A percentile compares a stretch with the other conserved stretches of the same genome.
Evolutionary conservation across 2,329 filamentous ascomycete genomes (phyloP).

Genomic region (Clonostachys solani): DNA sequence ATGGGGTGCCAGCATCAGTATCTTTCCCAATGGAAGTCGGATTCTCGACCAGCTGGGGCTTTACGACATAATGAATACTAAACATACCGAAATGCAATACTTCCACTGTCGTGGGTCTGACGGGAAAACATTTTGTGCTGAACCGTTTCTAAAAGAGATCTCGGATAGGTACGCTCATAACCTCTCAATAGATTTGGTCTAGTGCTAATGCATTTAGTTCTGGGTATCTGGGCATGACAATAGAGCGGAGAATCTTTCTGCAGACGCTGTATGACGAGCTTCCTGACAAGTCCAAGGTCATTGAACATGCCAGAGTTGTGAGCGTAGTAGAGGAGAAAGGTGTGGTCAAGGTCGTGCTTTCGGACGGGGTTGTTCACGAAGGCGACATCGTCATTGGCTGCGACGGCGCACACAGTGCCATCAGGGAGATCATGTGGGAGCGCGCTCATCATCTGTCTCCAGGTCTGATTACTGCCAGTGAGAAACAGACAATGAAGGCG

Average conservation of each 20-base stretch:
- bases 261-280: conserved; percentile 24
- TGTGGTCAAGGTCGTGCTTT: not conserved
- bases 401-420: conserved; percentile 31
- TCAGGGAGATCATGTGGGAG: conserved; percentile 19
- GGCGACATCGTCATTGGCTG: conserved; percentile 26
- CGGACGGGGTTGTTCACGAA: conserved; percentile 15
- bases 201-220: conserved; percentile 3
- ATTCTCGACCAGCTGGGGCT: conserved; percentile 43
- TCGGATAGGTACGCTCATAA: too few relatives aligned
- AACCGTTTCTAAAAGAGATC: too few relatives aligned
- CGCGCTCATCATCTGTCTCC: conserved; percentile 4
- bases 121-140: too few relatives aligned
- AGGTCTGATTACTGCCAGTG: too few relatives aligned
- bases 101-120: too few relatives aligned
- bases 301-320: not conserved
- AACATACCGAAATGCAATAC: too few relatives aligned
- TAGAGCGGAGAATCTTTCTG: conserved; percentile 26
- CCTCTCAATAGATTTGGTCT: too few relatives aligned
- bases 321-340: conserved; percentile 1
- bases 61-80: not conserved
- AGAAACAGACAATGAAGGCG: too few relatives aligned
- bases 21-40: conserved; percentile 33
- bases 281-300: conserved; percentile 15
- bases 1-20: conserved; percentile 28
- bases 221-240: conserved; percentile 22